Base-by-base conservation (phyloP, 208 protist species). In the Crithidia expoeki region DNA sequence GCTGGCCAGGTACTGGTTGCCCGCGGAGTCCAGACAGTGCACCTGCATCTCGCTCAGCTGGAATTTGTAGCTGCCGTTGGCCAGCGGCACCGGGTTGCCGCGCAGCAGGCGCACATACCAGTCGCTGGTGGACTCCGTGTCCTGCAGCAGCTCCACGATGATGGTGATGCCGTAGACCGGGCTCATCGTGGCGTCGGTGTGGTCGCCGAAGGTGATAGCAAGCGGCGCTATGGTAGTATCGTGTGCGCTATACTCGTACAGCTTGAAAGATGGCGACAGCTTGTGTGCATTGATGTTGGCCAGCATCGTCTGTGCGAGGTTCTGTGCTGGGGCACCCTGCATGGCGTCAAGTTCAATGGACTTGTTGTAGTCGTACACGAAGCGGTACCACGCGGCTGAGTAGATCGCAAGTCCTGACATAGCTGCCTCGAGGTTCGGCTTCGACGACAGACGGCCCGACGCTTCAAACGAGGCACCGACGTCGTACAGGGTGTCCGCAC, bases 161-260 rank as follows among this genome's bases (percentile, higher is more conserved):
- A 85, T 85, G 50, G 80, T 68, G 25, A 80, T 53, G 11, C 40
- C 88, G 75, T 82, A 93, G 23, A 76, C 75, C 0, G 80, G 69
- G 23, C 69, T 10, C 68, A 90, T 75, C 16, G 74, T 81, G 6
- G 53, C 60, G 34, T 62, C 42, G 25, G 55, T 68, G 60, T 80
- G 57, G 65, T 93, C 85, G 46, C 88, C 80, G 40, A 93, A 72
- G 5, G 79, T 84, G 25, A 78, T 75, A 23, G 68, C 72, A 23
- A 90, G 75, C 38, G 85, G 80, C 12, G 55, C 49, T 32, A 93
- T 47, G 32, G 68, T 74, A 28, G 49, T 83, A 72, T 89, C 88
- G 71, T 93, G 80, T 7, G 83, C 68, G 70, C 84, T 89, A 78
- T 88, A 93, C 62, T 93, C 72, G 62, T 74, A 88, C 59, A 93